phyloP scores from a whole-genome alignment of 2,329 filamentous ascomycete genomes.

The Hymenoscyphus occultus region DNA sequence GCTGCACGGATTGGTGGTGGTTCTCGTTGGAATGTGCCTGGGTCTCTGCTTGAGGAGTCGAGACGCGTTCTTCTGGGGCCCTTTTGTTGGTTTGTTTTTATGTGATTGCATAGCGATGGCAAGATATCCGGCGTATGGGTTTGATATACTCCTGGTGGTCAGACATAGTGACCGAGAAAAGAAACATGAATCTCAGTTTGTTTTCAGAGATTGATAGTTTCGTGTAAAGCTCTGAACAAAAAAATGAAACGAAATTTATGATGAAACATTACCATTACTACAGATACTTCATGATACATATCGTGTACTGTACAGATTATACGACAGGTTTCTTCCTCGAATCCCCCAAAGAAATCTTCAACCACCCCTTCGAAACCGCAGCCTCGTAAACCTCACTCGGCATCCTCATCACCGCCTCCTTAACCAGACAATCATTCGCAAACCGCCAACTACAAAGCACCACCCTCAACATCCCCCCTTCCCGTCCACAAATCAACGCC shows the following conservation, averaged over 20 bases:
- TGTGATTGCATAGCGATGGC: conserved; percentile 1
- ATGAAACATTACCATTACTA: neutral
- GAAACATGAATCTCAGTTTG: neutral
- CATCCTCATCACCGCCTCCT: conserved; percentile 24
- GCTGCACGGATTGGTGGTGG: neutral
- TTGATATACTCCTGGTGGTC: neutral
- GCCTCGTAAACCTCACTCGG: conserved; percentile 17
- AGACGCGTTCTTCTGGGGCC: neutral
- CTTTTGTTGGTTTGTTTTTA: neutral
- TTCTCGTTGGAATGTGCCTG: neutral
- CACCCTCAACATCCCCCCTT: conserved; percentile 36
- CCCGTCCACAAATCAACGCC: conserved; percentile 33
- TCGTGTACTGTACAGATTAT: neutral
- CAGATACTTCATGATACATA: neutral
- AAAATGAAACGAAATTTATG: neutral
- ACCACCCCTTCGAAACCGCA: conserved; percentile 16
- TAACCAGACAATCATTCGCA: conserved; percentile 16
- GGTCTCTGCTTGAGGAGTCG: neutral
- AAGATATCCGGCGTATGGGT: neutral
- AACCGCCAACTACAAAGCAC: conserved; percentile 31
- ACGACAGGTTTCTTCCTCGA: neutral
- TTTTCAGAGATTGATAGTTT: neutral
- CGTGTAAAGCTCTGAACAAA: neutral
- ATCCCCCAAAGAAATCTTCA: conserved; percentile 14
- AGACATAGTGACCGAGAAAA: neutral